These are phyloP conservation scores for Eucalyptus caleyi DNA, from an alignment of 345 rosid genomes.

Conservation along the genomic window DNA sequence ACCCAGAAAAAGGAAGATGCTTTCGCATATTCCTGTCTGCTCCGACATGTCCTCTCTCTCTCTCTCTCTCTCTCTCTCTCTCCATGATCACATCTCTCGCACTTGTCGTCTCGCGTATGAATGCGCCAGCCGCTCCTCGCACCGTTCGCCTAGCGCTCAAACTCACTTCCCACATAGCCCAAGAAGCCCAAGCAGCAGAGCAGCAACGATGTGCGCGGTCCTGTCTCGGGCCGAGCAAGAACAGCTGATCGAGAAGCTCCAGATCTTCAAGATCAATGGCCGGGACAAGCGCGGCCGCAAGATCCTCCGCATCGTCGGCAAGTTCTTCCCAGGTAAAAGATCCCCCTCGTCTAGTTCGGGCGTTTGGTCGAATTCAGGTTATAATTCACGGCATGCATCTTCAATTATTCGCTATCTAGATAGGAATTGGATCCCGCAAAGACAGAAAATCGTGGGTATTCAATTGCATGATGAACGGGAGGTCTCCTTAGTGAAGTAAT, in stretches of 20 bases:
- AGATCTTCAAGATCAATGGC: conserved; percentile 33
- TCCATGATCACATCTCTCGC: neutral
- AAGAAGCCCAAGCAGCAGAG: neutral
- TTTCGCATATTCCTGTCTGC: neutral
- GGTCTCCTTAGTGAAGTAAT: neutral
- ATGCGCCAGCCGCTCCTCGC: neutral
- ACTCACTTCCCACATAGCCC: neutral
- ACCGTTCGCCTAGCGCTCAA: neutral
- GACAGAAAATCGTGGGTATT: neutral
- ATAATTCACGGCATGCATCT: neutral
- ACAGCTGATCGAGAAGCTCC: conserved; percentile 21
- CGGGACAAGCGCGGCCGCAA: conserved; percentile 30
- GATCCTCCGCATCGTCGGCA: conserved; percentile 29
- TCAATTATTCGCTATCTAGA: neutral
- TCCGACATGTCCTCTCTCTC: neutral
- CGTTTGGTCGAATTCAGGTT: too few relatives aligned
- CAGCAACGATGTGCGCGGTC: neutral
- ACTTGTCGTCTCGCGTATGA: neutral
- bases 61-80: neutral
- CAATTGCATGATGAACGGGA: neutral
- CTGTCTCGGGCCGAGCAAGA: conserved; percentile 3
- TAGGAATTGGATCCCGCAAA: neutral
- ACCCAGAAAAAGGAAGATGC: neutral
- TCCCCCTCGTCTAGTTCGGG: neutral
- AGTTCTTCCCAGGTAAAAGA: conserved; percentile 29